These are phyloP conservation scores for Colletotrichum theobromicola DNA, from an alignment of 2,329 filamentous ascomycete genomes.

Conservation along the genomic window DNA sequence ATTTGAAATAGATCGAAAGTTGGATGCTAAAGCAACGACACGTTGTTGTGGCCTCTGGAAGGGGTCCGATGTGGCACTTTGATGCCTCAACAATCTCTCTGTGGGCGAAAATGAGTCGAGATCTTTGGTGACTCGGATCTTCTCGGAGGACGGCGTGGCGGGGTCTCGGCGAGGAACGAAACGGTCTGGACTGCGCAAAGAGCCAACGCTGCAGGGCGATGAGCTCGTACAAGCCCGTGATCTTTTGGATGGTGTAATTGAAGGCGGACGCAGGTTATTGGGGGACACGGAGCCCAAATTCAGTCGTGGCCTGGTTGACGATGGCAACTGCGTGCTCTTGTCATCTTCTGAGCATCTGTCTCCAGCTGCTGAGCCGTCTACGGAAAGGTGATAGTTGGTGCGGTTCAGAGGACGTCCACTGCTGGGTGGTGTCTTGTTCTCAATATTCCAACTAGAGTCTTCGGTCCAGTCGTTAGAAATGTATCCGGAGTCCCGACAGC, in stretches of 20 bases:
- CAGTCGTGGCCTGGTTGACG: background rate
- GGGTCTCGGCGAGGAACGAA: conserved; percentile 53
- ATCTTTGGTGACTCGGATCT: conserved; percentile 43
- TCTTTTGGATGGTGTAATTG: background rate
- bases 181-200: conserved; percentile 43
- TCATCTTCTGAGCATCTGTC: background rate
- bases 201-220: background rate
- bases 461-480: background rate
- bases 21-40: conserved; percentile 16
- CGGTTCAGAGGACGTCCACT: background rate
- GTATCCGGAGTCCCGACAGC: background rate
- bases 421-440: background rate
- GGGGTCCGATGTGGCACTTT: conserved; percentile 44
- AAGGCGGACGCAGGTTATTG: background rate
- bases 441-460: background rate
- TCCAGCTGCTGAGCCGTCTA: conserved; percentile 14
- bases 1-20: conserved; percentile 18
- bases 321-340: background rate
- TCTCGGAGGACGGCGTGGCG: conserved; percentile 41
- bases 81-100: conserved; percentile 51
- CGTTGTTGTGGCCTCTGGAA: conserved; percentile 42
- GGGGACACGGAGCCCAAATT: background rate
- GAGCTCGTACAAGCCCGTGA: background rate
- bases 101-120: conserved; percentile 43
- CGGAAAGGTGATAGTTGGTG: background rate